Conservation (phyloP, 805 yeast genomes). For the Naumovozyma baii region DNA sequence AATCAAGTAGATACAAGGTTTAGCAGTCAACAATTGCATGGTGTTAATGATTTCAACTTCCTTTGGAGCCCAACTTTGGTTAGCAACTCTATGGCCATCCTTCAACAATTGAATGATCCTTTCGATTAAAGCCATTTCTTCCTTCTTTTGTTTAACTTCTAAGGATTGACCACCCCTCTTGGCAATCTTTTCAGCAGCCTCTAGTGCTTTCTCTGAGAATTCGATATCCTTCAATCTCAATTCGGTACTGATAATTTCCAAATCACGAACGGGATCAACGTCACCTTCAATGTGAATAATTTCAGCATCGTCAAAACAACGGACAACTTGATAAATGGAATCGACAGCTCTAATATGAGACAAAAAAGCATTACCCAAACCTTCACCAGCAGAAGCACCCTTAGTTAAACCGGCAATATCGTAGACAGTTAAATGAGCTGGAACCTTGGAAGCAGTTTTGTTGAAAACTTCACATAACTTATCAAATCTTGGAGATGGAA, state of each 20-base stretch:
- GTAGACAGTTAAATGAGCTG: slow-evolving; percentile 85
- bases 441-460: slow-evolving; percentile 77
- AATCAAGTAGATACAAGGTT: slow-evolving; percentile 86
- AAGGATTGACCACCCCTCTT: slow-evolving; percentile 82
- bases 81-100: slow-evolving; percentile 80
- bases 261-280: slow-evolving; percentile 90
- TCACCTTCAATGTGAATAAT: slow-evolving; percentile 95
- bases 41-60: slow-evolving; percentile 86
- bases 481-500: slow-evolving; percentile 85
- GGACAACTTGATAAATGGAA: slow-evolving; percentile 94
- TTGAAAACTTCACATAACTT: slow-evolving; percentile 61
- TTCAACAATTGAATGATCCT: slow-evolving; percentile 68
- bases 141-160: slow-evolving; percentile 82
- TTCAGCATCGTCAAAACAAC: slow-evolving; percentile 96
- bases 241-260: slow-evolving; percentile 85
- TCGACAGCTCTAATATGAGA: slow-evolving; percentile 96
- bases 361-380: slow-evolving; percentile 94
- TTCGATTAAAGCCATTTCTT: slow-evolving; percentile 67
- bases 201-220: slow-evolving; percentile 77
- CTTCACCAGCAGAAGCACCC: slow-evolving; percentile 95
- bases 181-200: slow-evolving; percentile 66
- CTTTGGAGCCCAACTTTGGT: slow-evolving; percentile 77
- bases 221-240: slow-evolving; percentile 94
- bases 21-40: slow-evolving; percentile 84
- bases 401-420: slow-evolving; percentile 98